Evolutionary conservation across 2,329 filamentous ascomycete genomes (phyloP).

Genomic region (Tolypocladium tundrense): DNA sequence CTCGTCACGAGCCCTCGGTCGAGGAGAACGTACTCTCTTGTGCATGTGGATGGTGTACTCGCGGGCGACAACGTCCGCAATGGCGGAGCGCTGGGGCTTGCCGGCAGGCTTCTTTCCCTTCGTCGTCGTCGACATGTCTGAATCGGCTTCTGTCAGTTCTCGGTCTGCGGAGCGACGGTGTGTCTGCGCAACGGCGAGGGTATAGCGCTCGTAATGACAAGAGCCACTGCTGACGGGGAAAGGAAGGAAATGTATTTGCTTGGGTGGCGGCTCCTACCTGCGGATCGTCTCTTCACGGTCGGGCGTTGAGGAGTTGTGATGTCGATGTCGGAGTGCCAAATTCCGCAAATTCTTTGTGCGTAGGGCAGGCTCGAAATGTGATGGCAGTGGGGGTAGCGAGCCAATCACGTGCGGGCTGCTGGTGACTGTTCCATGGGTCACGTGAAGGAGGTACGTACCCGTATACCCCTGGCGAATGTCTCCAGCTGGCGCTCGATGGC

Average conservation of each 20-base stretch:
- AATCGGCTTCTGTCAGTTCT: slow-evolving; percentile 15
- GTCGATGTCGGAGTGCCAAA: slow-evolving; percentile 24
- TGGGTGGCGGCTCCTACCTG: slow-evolving; percentile 26
- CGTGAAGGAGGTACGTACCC: slow-evolving; percentile 12
- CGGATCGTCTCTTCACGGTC: slow-evolving; percentile 29
- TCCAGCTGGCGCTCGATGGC: background rate
- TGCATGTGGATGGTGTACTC: slow-evolving; percentile 99
- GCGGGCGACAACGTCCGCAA: slow-evolving; percentile 96
- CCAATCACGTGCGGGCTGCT: slow-evolving; percentile 19
- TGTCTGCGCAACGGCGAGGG: background rate
- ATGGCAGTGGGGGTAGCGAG: slow-evolving; percentile 21
- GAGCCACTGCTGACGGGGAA: slow-evolving; percentile 2
- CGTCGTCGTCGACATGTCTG: slow-evolving; percentile 32
- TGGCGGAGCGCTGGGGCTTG: slow-evolving; percentile 69
- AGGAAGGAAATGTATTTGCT: slow-evolving; percentile 8
- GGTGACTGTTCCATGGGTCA: slow-evolving; percentile 7
- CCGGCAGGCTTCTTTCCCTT: slow-evolving; percentile 26
- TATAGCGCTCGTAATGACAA: background rate
- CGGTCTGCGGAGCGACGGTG: slow-evolving; percentile 8
- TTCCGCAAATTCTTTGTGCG: slow-evolving; percentile 33
- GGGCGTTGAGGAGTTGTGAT: slow-evolving; percentile 27
- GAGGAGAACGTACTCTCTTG: slow-evolving; percentile 58
- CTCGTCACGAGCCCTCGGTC: slow-evolving; percentile 6
- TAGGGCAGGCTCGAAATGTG: slow-evolving; percentile 28
- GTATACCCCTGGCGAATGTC: slow-evolving; percentile 2